phyloP scores from a whole-genome alignment of 2,329 filamentous ascomycete genomes.

The Botryosphaeria dothidea region DNA sequence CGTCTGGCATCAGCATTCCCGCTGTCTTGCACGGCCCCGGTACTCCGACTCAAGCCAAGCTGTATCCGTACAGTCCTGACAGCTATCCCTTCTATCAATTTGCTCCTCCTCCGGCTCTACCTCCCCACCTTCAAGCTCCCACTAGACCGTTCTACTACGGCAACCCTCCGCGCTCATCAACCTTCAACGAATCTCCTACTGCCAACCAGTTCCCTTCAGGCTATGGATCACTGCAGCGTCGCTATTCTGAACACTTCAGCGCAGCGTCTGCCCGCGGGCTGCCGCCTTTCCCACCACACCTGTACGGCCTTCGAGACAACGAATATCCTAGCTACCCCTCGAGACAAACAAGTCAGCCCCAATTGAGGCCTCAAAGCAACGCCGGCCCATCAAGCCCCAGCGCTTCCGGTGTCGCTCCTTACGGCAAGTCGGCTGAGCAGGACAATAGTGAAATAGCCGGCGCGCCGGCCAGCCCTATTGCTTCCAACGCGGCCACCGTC shows the following conservation, averaged over 20 bases:
- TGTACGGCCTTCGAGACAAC: not conserved
- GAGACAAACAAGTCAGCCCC: not conserved
- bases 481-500: not conserved
- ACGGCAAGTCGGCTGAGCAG: not conserved
- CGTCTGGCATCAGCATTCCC: conserved; percentile 2
- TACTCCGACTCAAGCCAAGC: conserved; percentile 2
- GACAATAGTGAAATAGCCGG: not conserved
- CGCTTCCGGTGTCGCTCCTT: not conserved
- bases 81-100: conserved; percentile 8
- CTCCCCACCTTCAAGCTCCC: not conserved
- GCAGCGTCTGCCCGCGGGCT: not conserved
- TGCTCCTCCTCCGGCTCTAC: not conserved
- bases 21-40: conserved; percentile 3
- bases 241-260: conserved; percentile 9
- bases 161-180: not conserved
- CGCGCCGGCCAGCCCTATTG: not conserved
- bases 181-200: not conserved
- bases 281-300: not conserved
- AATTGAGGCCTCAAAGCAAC: not conserved
- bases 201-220: not conserved
- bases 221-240: not conserved
- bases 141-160: not conserved
- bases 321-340: not conserved
- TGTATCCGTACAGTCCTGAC: not conserved
- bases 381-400: conserved; percentile 1